Base-by-base conservation (phyloP, 169 alveolate genomes). In the Cytauxzoon felis region DNA sequence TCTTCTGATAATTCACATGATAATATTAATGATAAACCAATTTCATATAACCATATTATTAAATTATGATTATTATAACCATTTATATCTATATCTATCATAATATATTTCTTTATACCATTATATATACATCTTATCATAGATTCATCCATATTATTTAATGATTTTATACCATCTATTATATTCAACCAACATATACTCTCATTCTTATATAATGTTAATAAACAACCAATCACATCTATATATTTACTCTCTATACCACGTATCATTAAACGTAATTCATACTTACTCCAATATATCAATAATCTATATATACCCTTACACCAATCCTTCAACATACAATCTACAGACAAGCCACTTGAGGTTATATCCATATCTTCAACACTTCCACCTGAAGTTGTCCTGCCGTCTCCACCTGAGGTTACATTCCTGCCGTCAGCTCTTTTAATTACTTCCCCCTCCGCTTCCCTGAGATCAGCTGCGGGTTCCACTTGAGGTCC, bases 281-380 rank as follows among this genome's bases (percentile, higher is more conserved):
- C 82, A 27, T 72, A 67, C 34, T 53, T 53, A 41, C 82, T 66
- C 82, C 82, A 72, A 32, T 72, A 72, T 8, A 70, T 61, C 9
- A 72, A 60, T 24, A 72, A 61, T 29, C 82, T 49, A 29, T 59
- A 72, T 11, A 67, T 53, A 8, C 73, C 82, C 29, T 62, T 61
- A 32, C n/a, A n/a, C n/a, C n/a, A n/a, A n/a, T n/a, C n/a, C n/a
- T n/a, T n/a, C n/a, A n/a, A n/a, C n/a, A n/a, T n/a, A n/a, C n/a
- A n/a, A n/a, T n/a, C n/a, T n/a, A n/a, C n/a, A n/a, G n/a, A n/a
- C n/a, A n/a, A n/a, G n/a, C n/a, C n/a, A n/a, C n/a, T n/a, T n/a
- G n/a, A n/a, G n/a, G n/a, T n/a, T n/a, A n/a, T n/a, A n/a, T n/a
- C n/a, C n/a, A n/a, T n/a, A n/a, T n/a, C n/a, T n/a, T n/a, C n/a